Evolutionary conservation across 345 rosid genomes (phyloP), one percentile per base, ranked within the genome.

Genomic region (Brassica juncea): DNA sequence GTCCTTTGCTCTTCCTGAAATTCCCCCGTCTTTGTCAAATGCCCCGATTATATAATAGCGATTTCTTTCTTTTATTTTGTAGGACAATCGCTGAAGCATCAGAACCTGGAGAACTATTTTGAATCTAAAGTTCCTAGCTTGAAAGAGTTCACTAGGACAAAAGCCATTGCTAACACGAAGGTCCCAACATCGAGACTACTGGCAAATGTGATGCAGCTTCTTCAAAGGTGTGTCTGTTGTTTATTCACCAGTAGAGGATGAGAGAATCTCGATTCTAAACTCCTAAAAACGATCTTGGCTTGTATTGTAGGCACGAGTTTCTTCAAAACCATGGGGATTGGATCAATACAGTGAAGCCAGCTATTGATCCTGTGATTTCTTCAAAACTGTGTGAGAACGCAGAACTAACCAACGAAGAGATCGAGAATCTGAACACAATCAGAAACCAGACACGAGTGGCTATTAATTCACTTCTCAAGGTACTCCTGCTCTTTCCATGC

Each of bases 31-130:
- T 66, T 66, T 77, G 31, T 77, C 34, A 31, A 9, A 8, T 68
- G 54, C 35, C 78, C 52, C 61, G 35, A 19, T 67, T 73, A 39
- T 73, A 39, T 72, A 68, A 68, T 47, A 27, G 8, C 8, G 4
- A 54, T 62, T 67, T 64, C 6, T 42, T 60, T 70, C 42, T 70
- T 74, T 63, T 63, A 1, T 81, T 82, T 30, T 57, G 25, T 73
- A 91, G 99, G 92, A 84, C 96, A 95, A 90, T 78, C 83, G 64
- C 77, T 95, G 86, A 95, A 88, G 84, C 97, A 91, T 81, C 94
- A 90, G 85, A 84, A 68, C 74, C 85, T 95, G 49, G 94, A 83
- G 30, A 82, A 76, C 25, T 84, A 86, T 80, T 71, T 93, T 44
- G 79, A 68, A 77, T 81, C 93, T 62, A 88, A 89, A 76, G 89